Evolutionary conservation across 1,284 basidiomycete species (phyloP), one percentile per base, ranked within the genome.

Genomic region (Cutaneotrichosporon spelunceum): DNA sequence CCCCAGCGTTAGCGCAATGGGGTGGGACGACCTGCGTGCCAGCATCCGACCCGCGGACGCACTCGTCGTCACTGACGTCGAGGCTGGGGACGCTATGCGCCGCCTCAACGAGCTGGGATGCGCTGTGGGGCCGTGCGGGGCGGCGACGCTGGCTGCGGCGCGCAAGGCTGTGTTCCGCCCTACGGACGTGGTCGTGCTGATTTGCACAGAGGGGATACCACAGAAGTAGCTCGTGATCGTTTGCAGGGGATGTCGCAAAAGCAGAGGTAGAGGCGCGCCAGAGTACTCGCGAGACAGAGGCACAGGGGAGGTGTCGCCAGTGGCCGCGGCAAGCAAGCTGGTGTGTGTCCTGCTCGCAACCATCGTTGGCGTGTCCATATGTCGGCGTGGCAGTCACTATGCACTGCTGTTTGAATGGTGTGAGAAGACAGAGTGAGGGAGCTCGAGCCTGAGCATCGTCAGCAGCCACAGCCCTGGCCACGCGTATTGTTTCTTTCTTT

Each of bases 131-230:
- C 64, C 64, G n/a, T 66, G 64, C 23, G 64, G 64, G 0, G 64
- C 64, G 0, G 64, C 64, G 8, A 44, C 61, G 23, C 39, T 66
- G 9, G 64, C 64, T 5, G 64, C 64, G 3, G 61, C 56, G 3
- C 42, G 59, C 6, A 66, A 66, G 47, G 59, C 34, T 11, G 19
- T 21, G n/a, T 55, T 60, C 13, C 26, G 10, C 6, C 19, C 30
- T 24, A 59, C 50, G 21, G 64, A 66, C n/a, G 59, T 59, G 10
- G 61, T 66, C 16, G 64, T 66, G 27, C 50, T 66, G 3, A 66
- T 66, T 21, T 60, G 59, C 30, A 66, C 64, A 1, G 64, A 66
- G 61, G 64, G 64, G 16, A 30, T 27, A 27, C 61, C 58, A n/a
- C 52, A 52, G 34, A 48, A 34, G 29, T 34, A 53, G 29, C 10